phyloP scores from a whole-genome alignment of 192 early-diverging fungal genomes.

The Backusella morwellensis region DNA sequence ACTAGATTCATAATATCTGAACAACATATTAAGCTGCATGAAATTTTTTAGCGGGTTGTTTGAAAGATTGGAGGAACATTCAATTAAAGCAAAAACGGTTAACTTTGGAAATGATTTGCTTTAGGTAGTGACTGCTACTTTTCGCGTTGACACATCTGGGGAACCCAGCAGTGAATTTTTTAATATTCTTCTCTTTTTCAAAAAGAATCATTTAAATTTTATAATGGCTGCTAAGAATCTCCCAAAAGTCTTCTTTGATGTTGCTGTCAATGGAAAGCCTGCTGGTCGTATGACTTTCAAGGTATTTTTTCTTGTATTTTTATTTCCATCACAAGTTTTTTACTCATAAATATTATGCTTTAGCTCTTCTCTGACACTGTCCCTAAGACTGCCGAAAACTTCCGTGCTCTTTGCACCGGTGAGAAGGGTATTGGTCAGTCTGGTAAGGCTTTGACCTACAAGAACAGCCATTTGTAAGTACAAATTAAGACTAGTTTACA shows the following conservation, averaged over 20 bases:
- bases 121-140: constrained; percentile 1
- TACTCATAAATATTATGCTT: neutral
- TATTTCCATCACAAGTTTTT: neutral
- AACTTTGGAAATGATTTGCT: neutral
- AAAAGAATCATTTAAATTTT: constrained; percentile 8
- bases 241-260: constrained; percentile 69
- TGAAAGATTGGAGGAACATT: too few relatives aligned
- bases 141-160: neutral
- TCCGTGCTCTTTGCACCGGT: constrained; percentile 69
- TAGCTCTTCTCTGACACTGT: constrained; percentile 75
- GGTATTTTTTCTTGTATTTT: constrained; percentile 10
- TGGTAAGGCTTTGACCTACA: constrained; percentile 62
- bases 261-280: constrained; percentile 60
- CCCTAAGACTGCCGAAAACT: constrained; percentile 97
- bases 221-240: constrained; percentile 49
- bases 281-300: constrained; percentile 58
- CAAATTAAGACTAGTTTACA: neutral
- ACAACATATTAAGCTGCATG: too few relatives aligned
- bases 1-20: too few relatives aligned
- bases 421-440: constrained; percentile 55
- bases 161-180: neutral
- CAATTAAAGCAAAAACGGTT: too few relatives aligned
- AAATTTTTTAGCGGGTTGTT: too few relatives aligned
- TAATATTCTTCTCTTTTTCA: neutral
- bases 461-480: constrained; percentile 52